Evolutionary conservation across 2,329 filamentous ascomycete species (phyloP).

Genomic region (Metarhizium brunneum): DNA sequence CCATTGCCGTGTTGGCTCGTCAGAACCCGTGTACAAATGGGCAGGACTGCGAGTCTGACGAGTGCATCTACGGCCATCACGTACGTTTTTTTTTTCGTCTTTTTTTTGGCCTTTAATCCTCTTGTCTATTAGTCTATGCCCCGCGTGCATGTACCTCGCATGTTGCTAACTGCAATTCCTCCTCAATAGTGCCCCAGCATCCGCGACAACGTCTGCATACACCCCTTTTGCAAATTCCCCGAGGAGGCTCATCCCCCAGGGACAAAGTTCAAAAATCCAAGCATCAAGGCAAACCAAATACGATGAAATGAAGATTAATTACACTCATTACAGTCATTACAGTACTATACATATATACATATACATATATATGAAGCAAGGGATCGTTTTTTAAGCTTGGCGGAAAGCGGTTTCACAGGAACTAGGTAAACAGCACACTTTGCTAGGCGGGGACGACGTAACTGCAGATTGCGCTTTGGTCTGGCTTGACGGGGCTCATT

Average conservation of each 20-base stretch:
- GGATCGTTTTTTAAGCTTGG: background rate
- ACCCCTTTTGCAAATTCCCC: constrained; percentile 47
- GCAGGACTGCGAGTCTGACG: constrained; percentile 47
- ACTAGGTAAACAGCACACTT: no score
- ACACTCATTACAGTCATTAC: background rate
- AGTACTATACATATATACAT: background rate
- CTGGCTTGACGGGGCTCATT: no score
- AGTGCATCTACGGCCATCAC: constrained; percentile 56
- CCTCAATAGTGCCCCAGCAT: constrained; percentile 41
- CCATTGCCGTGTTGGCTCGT: constrained; percentile 45
- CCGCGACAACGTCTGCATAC: constrained; percentile 39
- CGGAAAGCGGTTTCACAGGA: background rate
- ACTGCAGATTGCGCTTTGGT: background rate
- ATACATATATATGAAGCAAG: background rate
- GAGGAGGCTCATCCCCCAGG: constrained; percentile 45
- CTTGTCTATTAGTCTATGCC: background rate
- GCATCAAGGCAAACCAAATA: constrained; percentile 23
- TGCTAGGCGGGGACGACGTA: background rate
- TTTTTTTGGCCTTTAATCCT: background rate
- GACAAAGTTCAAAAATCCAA: constrained; percentile 37
- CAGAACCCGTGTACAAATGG: constrained; percentile 48
- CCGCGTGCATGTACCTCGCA: background rate
- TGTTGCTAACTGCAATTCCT: background rate
- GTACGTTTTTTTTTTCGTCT: constrained; percentile 26
- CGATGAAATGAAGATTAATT: background rate